phyloP scores from a whole-genome alignment of 2,329 filamentous ascomycete genomes.

The Geosmithia flava region DNA sequence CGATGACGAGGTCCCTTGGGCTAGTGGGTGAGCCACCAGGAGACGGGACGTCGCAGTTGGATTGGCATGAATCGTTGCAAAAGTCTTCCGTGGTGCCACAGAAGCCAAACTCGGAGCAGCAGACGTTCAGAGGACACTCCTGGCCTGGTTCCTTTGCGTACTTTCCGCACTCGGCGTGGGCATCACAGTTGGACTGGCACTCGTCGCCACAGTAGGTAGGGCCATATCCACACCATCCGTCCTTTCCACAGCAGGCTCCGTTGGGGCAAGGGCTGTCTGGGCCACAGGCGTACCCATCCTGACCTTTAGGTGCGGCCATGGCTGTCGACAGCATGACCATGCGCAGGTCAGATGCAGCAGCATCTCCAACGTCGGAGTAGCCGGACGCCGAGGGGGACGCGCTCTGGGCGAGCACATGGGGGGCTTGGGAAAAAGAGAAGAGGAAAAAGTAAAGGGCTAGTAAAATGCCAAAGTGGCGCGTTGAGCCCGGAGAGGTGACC shows the following conservation, averaged over 20 bases:
- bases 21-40: background rate
- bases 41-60: background rate
- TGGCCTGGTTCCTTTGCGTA: constrained; percentile 8
- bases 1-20: constrained; percentile 1
- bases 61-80: constrained; percentile 6
- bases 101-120: constrained; percentile 20
- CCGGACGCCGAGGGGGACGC: too few relatives aligned
- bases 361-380: too few relatives aligned
- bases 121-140: constrained; percentile 22
- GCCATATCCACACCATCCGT: constrained; percentile 12
- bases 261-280: background rate
- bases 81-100: constrained; percentile 17
- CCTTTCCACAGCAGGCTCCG: constrained; percentile 6
- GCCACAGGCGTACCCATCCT: background rate
- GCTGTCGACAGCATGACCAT: background rate
- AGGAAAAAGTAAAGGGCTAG: too few relatives aligned
- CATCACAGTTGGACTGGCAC: constrained; percentile 10
- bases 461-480: too few relatives aligned
- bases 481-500: too few relatives aligned
- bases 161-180: constrained; percentile 14
- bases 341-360: too few relatives aligned
- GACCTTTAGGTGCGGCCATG: too few relatives aligned
- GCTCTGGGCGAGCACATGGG: too few relatives aligned
- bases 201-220: constrained; percentile 4
- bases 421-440: too few relatives aligned